Percentiles rank a stretch among this genome's conserved stretches.
These are phyloP conservation scores for Cladophialophora bantiana DNA, from an alignment of 2,329 filamentous ascomycete genomes.

Conservation along the genomic window DNA sequence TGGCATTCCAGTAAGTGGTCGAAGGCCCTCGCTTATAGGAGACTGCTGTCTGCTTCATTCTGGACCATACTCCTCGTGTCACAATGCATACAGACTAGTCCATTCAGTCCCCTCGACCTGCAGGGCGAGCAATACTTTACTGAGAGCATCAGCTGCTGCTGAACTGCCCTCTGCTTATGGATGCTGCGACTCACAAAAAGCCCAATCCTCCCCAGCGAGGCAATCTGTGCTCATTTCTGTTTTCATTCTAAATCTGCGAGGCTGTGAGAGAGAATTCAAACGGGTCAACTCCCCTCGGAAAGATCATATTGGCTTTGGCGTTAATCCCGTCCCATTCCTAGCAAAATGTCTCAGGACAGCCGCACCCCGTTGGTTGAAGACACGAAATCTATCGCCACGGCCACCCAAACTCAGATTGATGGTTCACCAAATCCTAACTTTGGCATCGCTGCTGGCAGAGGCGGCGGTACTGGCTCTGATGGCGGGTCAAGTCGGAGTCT, in stretches of 20 bases:
- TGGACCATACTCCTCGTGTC: background rate
- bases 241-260: background rate
- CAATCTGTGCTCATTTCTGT: background rate
- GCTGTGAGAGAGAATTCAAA: background rate
- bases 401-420: background rate
- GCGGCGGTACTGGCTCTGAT: background rate
- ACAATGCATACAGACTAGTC: background rate
- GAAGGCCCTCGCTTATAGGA: background rate
- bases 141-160: background rate
- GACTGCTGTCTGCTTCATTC: background rate
- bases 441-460: background rate
- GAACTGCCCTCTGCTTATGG: background rate
- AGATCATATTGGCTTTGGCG: background rate
- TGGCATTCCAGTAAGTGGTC: background rate
- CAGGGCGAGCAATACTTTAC: background rate
- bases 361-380: background rate
- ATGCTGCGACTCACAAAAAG: background rate
- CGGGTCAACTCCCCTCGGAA: background rate
- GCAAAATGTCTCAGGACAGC: background rate
- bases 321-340: background rate
- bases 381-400: background rate
- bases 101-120: background rate
- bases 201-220: background rate
- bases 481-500: background rate
- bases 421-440: background rate